Percentiles rank a stretch among this genome's conserved stretches.
These are phyloP conservation scores for Chaetomidium leptoderma DNA, from an alignment of 495 filamentous ascomycete genomes.

Conservation along the genomic window DNA sequence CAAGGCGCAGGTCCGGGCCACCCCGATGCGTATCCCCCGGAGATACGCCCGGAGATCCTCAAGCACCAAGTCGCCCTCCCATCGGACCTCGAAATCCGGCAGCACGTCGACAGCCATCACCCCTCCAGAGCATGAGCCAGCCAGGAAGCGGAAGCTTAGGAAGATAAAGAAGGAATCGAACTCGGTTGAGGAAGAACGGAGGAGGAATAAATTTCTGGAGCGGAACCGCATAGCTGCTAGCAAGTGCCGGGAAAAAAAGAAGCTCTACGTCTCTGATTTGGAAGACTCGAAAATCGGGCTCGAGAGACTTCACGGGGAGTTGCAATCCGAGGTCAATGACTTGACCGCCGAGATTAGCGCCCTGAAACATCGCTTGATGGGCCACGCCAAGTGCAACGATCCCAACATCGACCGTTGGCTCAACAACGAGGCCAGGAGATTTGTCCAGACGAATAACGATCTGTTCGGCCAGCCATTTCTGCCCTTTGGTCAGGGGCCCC, in stretches of 20 bases:
- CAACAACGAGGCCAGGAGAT: conserved; percentile 41
- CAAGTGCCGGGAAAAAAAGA: conserved; percentile 87
- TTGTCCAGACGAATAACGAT: conserved; percentile 35
- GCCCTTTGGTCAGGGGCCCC: conserved; percentile 16
- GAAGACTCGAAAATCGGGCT: conserved; percentile 47
- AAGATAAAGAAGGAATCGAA: conserved; percentile 15
- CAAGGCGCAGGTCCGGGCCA: conserved; percentile 21
- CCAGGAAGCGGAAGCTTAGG: conserved; percentile 21
- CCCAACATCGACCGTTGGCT: conserved; percentile 46
- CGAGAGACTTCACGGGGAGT: conserved; percentile 26
- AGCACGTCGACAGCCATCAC: conserved; percentile 27
- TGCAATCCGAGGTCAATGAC: neutral
- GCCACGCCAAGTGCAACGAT: conserved; percentile 57
- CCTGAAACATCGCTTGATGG: conserved; percentile 56
- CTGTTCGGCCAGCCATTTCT: conserved; percentile 30
- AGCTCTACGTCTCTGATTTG: conserved; percentile 62
- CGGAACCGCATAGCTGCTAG: conserved; percentile 79
- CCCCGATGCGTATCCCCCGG: conserved; percentile 17
- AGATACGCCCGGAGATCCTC: conserved; percentile 25
- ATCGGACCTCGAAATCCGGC: conserved; percentile 21
- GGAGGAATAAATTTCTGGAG: conserved; percentile 58
- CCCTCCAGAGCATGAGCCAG: conserved; percentile 20
- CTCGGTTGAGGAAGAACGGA: conserved; percentile 26
- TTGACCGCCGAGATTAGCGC: conserved; percentile 30
- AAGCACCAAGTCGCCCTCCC: conserved; percentile 25